Evolutionary conservation across 228 moss, liverwort and hornwort genomes (phyloP).

Genomic region (Sphagnum magellanicum): DNA sequence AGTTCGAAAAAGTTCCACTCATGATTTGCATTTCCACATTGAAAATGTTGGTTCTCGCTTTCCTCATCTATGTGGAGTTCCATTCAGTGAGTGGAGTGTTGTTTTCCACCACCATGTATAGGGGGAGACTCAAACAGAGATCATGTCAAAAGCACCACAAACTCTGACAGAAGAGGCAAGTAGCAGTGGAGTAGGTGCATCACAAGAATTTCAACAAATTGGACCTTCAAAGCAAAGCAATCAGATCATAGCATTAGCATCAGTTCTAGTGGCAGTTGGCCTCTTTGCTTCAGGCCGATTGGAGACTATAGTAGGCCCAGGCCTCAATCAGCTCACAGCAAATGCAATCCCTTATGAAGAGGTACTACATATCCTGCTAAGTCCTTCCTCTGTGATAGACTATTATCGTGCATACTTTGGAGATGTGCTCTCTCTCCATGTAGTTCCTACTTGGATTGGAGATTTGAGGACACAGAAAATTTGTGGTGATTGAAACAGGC

Average conservation of each 20-base stretch:
- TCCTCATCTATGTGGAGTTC: not conserved
- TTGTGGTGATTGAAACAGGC: constrained; percentile 41
- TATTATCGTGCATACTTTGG: not conserved
- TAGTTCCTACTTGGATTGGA: not conserved
- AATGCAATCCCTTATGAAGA: constrained; percentile 79
- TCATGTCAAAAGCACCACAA: constrained; percentile 34
- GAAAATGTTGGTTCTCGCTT: not conserved
- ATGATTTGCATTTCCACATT: not conserved
- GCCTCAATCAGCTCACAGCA: constrained; percentile 69
- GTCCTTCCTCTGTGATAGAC: not conserved
- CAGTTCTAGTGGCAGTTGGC: constrained; percentile 72
- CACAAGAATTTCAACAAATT: constrained; percentile 59
- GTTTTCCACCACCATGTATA: constrained; percentile 4
- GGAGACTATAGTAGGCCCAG: constrained; percentile 46
- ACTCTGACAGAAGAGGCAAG: constrained; percentile 33
- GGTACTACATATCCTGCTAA: constrained; percentile 17
- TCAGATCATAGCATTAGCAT: constrained; percentile 70
- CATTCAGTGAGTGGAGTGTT: not conserved
- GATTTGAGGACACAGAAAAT: not conserved
- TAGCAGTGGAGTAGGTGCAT: constrained; percentile 11
- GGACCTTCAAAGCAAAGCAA: constrained; percentile 88
- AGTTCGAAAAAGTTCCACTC: not conserved
- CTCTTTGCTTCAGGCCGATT: constrained; percentile 73
- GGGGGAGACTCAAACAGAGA: constrained; percentile 35
- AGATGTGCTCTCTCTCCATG: not conserved